These are phyloP conservation scores for Xylaria grammica DNA, from an alignment of 495 filamentous ascomycete genomes.

Conservation along the genomic window DNA sequence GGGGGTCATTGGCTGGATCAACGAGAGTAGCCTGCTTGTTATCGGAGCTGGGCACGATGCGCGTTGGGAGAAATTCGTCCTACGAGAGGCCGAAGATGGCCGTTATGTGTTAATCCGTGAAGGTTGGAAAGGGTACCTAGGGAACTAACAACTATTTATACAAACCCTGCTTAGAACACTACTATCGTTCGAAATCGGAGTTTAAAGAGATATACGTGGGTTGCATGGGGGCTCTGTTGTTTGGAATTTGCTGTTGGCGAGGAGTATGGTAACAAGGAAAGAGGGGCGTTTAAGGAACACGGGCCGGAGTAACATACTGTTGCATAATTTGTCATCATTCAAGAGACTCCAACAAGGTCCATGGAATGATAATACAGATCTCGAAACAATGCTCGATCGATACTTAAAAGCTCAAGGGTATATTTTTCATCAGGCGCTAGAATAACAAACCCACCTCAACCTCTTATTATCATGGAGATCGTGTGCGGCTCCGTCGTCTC, in stretches of 20 bases:
- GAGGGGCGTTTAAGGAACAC: slow-evolving; percentile 17
- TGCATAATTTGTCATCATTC: slow-evolving; percentile 3
- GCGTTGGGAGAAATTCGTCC: slow-evolving; percentile 81
- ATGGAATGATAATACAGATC: slow-evolving; percentile 2
- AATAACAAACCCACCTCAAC: slow-evolving; percentile 26
- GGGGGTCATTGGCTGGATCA: slow-evolving; percentile 77
- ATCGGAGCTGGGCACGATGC: slow-evolving; percentile 82
- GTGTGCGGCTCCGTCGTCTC: slow-evolving; percentile 36
- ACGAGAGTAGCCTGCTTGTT: slow-evolving; percentile 71
- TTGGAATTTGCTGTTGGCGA: slow-evolving; percentile 19
- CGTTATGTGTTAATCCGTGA: slow-evolving; percentile 65
- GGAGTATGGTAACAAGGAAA: slow-evolving; percentile 20
- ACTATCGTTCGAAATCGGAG: background rate
- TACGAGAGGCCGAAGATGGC: slow-evolving; percentile 68
- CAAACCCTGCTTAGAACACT: slow-evolving; percentile 38
- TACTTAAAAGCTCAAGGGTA: slow-evolving; percentile 1
- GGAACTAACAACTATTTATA: slow-evolving; percentile 38
- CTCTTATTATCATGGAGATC: slow-evolving; percentile 35
- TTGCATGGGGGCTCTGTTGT: slow-evolving; percentile 6
- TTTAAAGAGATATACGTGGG: slow-evolving; percentile 4
- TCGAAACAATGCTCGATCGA: background rate
- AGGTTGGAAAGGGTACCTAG: slow-evolving; percentile 84
- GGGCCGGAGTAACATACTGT: slow-evolving; percentile 8
- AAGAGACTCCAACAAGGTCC: background rate
- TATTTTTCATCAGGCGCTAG: slow-evolving; percentile 9